These are phyloP conservation scores for Russula emetica DNA, from an alignment of 768 basidiomycete species.

Conservation along the genomic window DNA sequence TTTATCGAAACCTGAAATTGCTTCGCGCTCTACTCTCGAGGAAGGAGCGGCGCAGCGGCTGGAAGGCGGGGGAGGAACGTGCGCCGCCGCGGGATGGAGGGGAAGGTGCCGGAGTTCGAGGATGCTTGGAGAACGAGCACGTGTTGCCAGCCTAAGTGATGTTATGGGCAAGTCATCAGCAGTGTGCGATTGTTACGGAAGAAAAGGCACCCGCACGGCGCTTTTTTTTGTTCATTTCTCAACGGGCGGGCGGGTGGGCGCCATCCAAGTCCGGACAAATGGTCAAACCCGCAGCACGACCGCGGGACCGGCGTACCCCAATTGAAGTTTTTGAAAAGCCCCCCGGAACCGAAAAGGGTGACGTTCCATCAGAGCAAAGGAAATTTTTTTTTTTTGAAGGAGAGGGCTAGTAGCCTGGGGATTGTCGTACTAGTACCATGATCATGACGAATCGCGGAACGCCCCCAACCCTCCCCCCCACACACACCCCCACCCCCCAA, in stretches of 20 bases:
- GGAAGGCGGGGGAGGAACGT: neutral
- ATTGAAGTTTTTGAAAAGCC: neutral
- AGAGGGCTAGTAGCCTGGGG: neutral
- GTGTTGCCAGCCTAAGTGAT: too few species aligned
- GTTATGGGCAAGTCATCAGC: neutral
- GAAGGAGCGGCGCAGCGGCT: neutral
- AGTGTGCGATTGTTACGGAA: constrained; percentile 7
- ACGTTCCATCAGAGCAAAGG: neutral
- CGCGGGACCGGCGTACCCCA: neutral
- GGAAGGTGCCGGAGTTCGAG: neutral
- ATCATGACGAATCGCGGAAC: neutral
- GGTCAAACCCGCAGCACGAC: neutral
- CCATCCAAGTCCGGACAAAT: constrained; percentile 7
- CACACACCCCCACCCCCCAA: neutral
- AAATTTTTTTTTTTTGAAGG: too few species aligned
- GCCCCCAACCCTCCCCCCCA: neutral
- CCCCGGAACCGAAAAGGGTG: neutral
- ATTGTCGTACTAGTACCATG: neutral
- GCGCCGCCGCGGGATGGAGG: neutral
- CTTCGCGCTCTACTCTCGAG: constrained; percentile 5
- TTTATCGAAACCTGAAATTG: constrained; percentile 1
- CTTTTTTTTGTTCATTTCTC: neutral
- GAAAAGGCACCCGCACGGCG: constrained; percentile 9
- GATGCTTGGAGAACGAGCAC: too few species aligned
- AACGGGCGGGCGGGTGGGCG: neutral